phyloP scores from a whole-genome alignment of 2,329 filamentous ascomycete genomes.

The Monosporascus sp. region DNA sequence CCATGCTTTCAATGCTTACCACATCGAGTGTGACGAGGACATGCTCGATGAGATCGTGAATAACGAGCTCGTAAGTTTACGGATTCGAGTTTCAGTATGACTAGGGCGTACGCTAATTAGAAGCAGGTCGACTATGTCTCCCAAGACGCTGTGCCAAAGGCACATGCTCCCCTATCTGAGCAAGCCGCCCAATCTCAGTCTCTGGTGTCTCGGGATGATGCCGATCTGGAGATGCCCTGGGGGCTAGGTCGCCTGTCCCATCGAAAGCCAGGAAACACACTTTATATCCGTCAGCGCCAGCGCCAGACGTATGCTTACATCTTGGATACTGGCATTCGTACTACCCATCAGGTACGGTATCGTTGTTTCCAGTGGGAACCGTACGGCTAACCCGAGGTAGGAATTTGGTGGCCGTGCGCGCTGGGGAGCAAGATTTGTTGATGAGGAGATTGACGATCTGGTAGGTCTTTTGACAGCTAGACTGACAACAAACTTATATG shows the following conservation, averaged over 20 bases:
- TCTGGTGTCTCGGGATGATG: constrained; percentile 2
- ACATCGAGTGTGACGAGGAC: constrained; percentile 19
- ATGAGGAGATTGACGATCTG: constrained; percentile 12
- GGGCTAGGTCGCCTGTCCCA: constrained; percentile 23
- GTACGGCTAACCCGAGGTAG: constrained; percentile 6
- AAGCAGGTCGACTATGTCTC: constrained; percentile 20
- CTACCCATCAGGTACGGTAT: constrained; percentile 16
- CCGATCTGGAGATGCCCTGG: constrained; percentile 11
- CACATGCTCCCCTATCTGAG: constrained; percentile 4
- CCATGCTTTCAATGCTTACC: constrained; percentile 17
- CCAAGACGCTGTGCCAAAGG: constrained; percentile 13
- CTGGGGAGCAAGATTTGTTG: constrained; percentile 21
- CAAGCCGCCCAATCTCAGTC: neutral
- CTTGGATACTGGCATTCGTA: constrained; percentile 21
- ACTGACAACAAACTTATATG: neutral
- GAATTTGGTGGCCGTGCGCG: constrained; percentile 22
- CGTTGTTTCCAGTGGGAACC: neutral
- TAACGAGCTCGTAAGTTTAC: constrained; percentile 12
- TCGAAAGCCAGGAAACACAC: constrained; percentile 10
- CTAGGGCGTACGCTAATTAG: constrained; percentile 3
- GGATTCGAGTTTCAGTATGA: neutral
- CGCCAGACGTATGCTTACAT: constrained; percentile 18
- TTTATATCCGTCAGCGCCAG: constrained; percentile 12
- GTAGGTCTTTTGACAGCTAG: neutral
- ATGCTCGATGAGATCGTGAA: constrained; percentile 16